Base-by-base conservation (phyloP, 2,329 filamentous ascomycete species). In the Alternaria novae-zelandiae region DNA sequence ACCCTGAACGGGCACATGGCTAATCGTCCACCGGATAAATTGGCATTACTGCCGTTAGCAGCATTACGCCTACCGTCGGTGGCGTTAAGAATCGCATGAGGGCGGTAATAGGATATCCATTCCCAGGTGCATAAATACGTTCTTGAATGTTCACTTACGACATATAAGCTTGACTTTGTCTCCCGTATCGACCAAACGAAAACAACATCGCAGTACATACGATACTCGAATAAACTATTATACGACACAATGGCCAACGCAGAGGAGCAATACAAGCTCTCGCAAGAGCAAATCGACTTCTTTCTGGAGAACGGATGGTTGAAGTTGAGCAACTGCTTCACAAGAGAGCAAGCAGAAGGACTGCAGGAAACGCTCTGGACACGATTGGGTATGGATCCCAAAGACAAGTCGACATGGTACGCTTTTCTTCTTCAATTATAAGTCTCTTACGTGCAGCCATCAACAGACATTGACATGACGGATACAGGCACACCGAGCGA, bases 351-450 rank as follows among this genome's bases (percentile, higher is more conserved):
- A 66, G 83, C 85, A 1, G 80, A 81, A 3, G 79, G 83, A 45
- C 83, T 85, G 66, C 84, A 83, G 4, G 71, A 77, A 11, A 81
- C 81, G 17, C 70, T 91, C 36, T 92, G 90, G 90, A 87, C 85
- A 0, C 84, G 90, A 10, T 83, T 92, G 6, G 89, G 88, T 25
- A 89, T 90, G 84, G 85, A 86, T 49, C 85, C 88, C 0, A 82
- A 83, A 4, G 88, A 92, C 78, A 87, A 87, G 74, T 82, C 83
- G 3, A 92, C 90, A 30, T 92, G 90, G 90, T 78, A 68, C 26
- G 64, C 57, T 12, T 12, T 15, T 17, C 30, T 54, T 15, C 20
- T 17, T 28, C 20, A 15, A 25, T 13, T 15, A 23, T 25, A 9
- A n/a, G 9, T 53, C 3, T 15, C 15, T 20, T 17, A 12, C n/a